phyloP scores from a whole-genome alignment of 495 filamentous ascomycete genomes.

The Lepraria neglecta region DNA sequence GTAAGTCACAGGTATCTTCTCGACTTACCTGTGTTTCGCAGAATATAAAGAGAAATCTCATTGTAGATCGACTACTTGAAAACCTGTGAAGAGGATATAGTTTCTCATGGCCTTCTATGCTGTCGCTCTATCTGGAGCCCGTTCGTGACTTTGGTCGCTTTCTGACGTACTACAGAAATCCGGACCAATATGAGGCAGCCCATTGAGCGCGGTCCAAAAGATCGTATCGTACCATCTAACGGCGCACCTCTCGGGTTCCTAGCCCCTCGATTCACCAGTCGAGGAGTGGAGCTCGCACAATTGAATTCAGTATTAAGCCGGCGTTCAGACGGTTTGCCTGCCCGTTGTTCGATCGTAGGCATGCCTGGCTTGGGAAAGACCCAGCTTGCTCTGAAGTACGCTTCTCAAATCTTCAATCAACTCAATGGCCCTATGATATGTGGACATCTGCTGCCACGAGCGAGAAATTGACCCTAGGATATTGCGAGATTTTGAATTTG shows the following conservation, averaged over 20 bases:
- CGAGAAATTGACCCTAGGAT: conserved; percentile 39
- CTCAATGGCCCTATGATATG: conserved; percentile 36
- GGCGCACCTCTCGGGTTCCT: not conserved
- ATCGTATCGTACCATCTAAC: not conserved
- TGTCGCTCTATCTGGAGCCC: too few relatives aligned
- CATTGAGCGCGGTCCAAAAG: not conserved
- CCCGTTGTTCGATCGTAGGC: not conserved
- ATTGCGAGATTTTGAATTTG: conserved; percentile 19
- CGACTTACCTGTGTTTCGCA: not conserved
- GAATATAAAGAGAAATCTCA: not conserved
- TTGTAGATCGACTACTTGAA: not conserved
- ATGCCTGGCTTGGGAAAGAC: conserved; percentile 37
- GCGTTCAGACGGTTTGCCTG: not conserved
- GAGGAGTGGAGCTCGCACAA: not conserved
- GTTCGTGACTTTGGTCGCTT: not conserved
- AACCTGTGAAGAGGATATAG: not conserved
- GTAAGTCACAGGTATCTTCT: not conserved
- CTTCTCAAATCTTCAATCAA: conserved; percentile 32
- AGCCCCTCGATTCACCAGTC: not conserved
- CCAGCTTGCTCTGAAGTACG: conserved; percentile 46
- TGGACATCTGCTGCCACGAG: conserved; percentile 40
- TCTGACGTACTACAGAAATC: not conserved
- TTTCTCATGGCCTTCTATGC: too few relatives aligned
- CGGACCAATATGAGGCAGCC: not conserved
- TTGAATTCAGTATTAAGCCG: not conserved